These are phyloP conservation scores for Aspergillus vadensis DNA, from an alignment of 2,329 filamentous ascomycete species.

Conservation along the genomic window DNA sequence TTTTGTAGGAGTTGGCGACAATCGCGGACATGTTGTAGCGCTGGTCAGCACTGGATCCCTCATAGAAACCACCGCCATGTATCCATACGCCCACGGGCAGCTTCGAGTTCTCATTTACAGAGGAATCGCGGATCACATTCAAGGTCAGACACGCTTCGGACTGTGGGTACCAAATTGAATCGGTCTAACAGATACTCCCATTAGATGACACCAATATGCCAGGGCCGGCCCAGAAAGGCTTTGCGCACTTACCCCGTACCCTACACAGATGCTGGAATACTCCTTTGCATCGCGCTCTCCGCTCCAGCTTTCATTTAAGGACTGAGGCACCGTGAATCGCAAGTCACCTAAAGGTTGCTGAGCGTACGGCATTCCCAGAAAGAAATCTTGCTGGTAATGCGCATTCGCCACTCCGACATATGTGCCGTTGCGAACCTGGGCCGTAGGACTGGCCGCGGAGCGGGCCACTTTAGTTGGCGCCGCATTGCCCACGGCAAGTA, in stretches of 20 bases:
- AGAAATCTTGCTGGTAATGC: constrained; percentile 53
- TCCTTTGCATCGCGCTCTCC: constrained; percentile 45
- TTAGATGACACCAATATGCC: neutral
- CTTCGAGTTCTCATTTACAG: constrained; percentile 38
- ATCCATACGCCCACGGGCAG: constrained; percentile 65
- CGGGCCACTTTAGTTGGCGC: constrained; percentile 22
- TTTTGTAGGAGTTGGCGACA: constrained; percentile 55
- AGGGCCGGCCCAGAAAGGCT: neutral
- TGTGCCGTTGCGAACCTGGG: constrained; percentile 49
- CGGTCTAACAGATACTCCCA: constrained; percentile 24
- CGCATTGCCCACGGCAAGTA: constrained; percentile 17
- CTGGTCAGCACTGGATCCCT: constrained; percentile 54
- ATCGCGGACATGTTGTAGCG: constrained; percentile 66
- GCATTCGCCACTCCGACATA: constrained; percentile 47
- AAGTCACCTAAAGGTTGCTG: constrained; percentile 56
- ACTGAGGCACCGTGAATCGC: constrained; percentile 55
- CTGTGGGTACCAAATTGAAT: constrained; percentile 39
- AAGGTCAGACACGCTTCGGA: constrained; percentile 64
- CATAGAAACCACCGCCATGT: constrained; percentile 58
- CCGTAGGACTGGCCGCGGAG: constrained; percentile 36
- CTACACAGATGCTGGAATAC: constrained; percentile 53
- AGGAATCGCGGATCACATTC: constrained; percentile 58
- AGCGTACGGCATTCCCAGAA: constrained; percentile 60
- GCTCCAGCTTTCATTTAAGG: constrained; percentile 51
- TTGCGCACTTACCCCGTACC: constrained; percentile 49